Percentiles rank a stretch among this genome's conserved stretches.
phyloP scores from a whole-genome alignment of 2,329 filamentous ascomycete species.

The Colletotrichum gigasporum region DNA sequence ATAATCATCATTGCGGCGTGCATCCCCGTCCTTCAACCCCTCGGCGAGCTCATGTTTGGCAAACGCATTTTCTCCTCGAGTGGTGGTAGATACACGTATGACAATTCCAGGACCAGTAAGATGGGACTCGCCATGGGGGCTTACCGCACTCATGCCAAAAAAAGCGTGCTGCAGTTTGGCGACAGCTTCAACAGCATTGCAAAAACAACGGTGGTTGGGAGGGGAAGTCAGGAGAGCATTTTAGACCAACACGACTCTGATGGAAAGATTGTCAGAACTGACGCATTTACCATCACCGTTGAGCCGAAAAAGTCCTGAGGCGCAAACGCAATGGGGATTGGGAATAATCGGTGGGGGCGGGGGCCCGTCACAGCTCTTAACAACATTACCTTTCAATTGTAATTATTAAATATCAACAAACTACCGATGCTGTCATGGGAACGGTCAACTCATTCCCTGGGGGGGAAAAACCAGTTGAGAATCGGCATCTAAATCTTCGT shows the following conservation, averaged over 20 bases:
- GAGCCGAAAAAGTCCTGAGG: neutral
- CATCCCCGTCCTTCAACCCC: conserved; percentile 45
- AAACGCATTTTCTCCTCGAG: conserved; percentile 19
- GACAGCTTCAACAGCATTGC: neutral
- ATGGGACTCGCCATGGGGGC: neutral
- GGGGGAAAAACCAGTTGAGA: too few relatives aligned
- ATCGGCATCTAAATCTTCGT: too few relatives aligned
- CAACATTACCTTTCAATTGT: too few relatives aligned
- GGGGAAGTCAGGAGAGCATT: conserved; percentile 12
- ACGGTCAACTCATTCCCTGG: too few relatives aligned
- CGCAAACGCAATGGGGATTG: too few relatives aligned
- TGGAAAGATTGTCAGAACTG: neutral
- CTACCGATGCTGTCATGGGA: too few relatives aligned
- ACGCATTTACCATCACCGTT: conserved; percentile 4
- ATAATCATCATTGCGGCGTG: conserved; percentile 46
- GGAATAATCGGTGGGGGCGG: too few relatives aligned
- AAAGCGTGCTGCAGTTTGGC: neutral
- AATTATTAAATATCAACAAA: too few relatives aligned
- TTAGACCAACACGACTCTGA: neutral
- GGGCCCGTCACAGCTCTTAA: too few relatives aligned
- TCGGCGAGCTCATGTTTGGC: conserved; percentile 27
- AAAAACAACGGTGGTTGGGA: neutral
- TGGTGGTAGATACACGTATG: neutral
- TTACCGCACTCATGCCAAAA: neutral
- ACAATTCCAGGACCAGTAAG: neutral